phyloP scores from a whole-genome alignment of 768 basidiomycete species.

The Fomitopsis serialis region DNA sequence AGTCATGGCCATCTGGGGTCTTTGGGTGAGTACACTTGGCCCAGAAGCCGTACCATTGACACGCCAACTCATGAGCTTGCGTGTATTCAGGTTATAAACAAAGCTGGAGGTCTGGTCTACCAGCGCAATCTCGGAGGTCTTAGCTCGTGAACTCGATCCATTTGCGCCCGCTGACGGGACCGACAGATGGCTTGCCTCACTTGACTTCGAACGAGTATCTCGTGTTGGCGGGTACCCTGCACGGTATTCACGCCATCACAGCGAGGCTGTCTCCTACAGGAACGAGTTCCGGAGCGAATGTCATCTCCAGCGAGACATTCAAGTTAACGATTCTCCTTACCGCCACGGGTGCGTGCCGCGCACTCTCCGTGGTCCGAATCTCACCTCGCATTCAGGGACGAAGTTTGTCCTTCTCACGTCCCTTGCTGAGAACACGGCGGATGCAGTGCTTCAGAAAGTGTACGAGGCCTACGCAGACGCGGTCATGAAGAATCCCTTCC shows the following conservation, averaged over 20 bases:
- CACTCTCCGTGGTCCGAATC: background rate
- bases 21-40: slow-evolving; percentile 57
- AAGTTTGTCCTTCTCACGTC: slow-evolving; percentile 94
- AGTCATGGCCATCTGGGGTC: slow-evolving; percentile 70
- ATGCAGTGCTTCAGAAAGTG: slow-evolving; percentile 69
- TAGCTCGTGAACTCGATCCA: background rate
- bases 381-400: slow-evolving; percentile 52
- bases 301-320: slow-evolving; percentile 95
- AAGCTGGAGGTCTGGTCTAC: slow-evolving; percentile 95
- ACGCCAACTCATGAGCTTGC: too few relatives aligned
- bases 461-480: slow-evolving; percentile 94
- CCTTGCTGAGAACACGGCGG: slow-evolving; percentile 64
- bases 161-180: background rate
- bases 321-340: slow-evolving; percentile 91
- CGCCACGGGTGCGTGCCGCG: slow-evolving; percentile 60
- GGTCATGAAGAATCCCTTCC: slow-evolving; percentile 99
- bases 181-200: slow-evolving; percentile 81
- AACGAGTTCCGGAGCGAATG: slow-evolving; percentile 80
- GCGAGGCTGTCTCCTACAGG: slow-evolving; percentile 83
- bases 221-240: slow-evolving; percentile 92
- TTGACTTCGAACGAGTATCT: slow-evolving; percentile 93
- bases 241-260: slow-evolving; percentile 98
- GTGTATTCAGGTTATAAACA: slow-evolving; percentile 79
- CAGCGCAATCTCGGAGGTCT: slow-evolving; percentile 86
- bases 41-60: background rate